Base-by-base conservation (phyloP, 2,329 filamentous ascomycete species). In the Claviceps fusiformis region DNA sequence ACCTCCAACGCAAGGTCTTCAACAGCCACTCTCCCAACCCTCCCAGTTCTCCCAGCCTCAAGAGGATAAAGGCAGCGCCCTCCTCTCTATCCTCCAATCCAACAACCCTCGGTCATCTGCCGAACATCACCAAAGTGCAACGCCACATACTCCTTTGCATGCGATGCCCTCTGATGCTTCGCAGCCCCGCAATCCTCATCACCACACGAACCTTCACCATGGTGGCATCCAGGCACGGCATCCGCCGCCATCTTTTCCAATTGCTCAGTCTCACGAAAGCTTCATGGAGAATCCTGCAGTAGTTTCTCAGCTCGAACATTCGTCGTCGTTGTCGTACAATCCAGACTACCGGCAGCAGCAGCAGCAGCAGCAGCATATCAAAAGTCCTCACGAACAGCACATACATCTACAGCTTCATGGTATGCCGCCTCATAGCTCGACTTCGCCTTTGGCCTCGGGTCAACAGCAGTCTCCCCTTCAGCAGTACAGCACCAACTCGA, bases 161-260 rank as follows among this genome's bases (percentile, higher is more conserved):
- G 78, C 81, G 58, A 71, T 73, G 19, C 68, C 73, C 52, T 64
- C 67, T 5, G 73, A 77, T 31, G 73, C 76, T 27, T 65, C 75
- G 33, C 75, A 79, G 63, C 80, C 82, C 15, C 72, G 70, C 45
- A 80, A 77, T 46, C 81, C 82, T 7, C 81, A 83, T 63, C 75
- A 79, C 55, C 76, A 78, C 52, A 72, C 76, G 15, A 65, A 69
- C 45, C 75, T 76, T 33, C 72, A 73, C 24, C 65, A 76, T 17
- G 73, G 75, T 11, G 59, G 59, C 50, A 59, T 62, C 3, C 61
- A 59, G 49, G 58, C 60, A 24, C 62, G 64, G 7, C 68, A 66
- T 43, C 64, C 66, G 5, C 68, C 67, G 8, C 68, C 68, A 1
- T 59, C 59, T 1, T 71, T 71, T 35, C 59, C 63, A 8, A 56